Evolutionary conservation across 306 rosid species (phyloP), one percentile per base, ranked within the genome.

Genomic region (Begonia fuchsioides): DNA sequence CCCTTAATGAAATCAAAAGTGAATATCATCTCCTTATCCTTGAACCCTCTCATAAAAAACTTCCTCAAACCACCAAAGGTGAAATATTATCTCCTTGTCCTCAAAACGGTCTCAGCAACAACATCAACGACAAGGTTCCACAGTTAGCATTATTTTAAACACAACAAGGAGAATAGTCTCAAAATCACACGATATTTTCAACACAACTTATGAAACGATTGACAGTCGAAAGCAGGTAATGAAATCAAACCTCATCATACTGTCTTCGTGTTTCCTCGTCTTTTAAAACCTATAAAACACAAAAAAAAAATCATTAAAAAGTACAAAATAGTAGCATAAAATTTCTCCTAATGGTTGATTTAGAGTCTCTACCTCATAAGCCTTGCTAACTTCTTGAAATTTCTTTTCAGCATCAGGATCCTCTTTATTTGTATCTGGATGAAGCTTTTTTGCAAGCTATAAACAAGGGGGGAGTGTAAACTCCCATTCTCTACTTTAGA

Each of bases 401-500:
- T 85, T 90, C 65, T 79, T 85, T 71, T 90, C 93, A 38, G 96
- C 79, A 8, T 90, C 96, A 1, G 98, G 83, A 65, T 90, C 98
- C 8, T 73, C 76, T 69, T 90, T 90, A 53, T 90, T 90, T 59
- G 92, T 82, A 54, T 85, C 98, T 53, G 98, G 98, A 75, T 90
- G 98, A 41, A 90, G 94, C 79, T 73, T 70, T 72, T 90, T 90
- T 43, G 96, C 98, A 48, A 90, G 94, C 96, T 90, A 71, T 43
- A 57, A 52, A 55, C 71, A 6, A 60, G 46, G 17, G 46, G 39
- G 17, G n/a, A 26, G 8, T 26, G 35, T 26, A 26, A 26, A 26
- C 35, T 26, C 7, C 35, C 35, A 26, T 26, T 26, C 8, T 26
- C 5, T 4, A 5, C 35, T 26, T 26, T 5, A 26, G 35, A 26